phyloP scores from a whole-genome alignment of 108 stramenopile genomes.

The Tribonema minus region DNA sequence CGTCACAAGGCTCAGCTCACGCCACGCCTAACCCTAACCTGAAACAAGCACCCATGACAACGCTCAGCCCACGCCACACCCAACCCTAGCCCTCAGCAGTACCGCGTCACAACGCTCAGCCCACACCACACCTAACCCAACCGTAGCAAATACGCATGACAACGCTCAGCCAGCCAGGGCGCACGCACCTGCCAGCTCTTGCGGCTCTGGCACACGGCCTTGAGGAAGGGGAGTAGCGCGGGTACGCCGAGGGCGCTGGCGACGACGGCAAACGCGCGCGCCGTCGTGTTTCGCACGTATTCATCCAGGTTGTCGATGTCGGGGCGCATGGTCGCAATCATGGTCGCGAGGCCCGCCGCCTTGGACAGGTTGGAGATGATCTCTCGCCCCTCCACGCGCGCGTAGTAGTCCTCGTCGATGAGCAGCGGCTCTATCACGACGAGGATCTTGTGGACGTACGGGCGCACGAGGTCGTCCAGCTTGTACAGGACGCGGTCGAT shows the following conservation, averaged over 20 bases:
- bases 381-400: slow-evolving; percentile 89
- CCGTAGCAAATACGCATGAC: too few species aligned
- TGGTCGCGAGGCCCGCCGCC: slow-evolving; percentile 97
- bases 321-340: slow-evolving; percentile 99
- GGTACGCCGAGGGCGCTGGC: slow-evolving; percentile 96
- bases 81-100: too few species aligned
- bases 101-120: too few species aligned
- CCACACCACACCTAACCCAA: too few species aligned
- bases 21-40: too few species aligned
- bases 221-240: slow-evolving; percentile 91
- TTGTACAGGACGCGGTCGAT: slow-evolving; percentile 98
- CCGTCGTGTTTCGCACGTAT: slow-evolving; percentile 95
- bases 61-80: too few species aligned
- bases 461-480: slow-evolving; percentile 90
- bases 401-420: slow-evolving; percentile 99
- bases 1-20: too few species aligned
- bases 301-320: slow-evolving; percentile 98
- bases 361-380: slow-evolving; percentile 98
- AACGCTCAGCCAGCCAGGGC: too few species aligned
- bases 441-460: slow-evolving; percentile 92
- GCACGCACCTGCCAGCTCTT: slow-evolving; percentile 85
- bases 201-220: slow-evolving; percentile 92
- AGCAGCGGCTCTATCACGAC: slow-evolving; percentile 95
- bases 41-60: too few species aligned
- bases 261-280: slow-evolving; percentile 95